These are phyloP conservation scores for Entelexis sorbosivorans DNA, from an alignment of 1,139 yeast species.

Conservation along the genomic window DNA sequence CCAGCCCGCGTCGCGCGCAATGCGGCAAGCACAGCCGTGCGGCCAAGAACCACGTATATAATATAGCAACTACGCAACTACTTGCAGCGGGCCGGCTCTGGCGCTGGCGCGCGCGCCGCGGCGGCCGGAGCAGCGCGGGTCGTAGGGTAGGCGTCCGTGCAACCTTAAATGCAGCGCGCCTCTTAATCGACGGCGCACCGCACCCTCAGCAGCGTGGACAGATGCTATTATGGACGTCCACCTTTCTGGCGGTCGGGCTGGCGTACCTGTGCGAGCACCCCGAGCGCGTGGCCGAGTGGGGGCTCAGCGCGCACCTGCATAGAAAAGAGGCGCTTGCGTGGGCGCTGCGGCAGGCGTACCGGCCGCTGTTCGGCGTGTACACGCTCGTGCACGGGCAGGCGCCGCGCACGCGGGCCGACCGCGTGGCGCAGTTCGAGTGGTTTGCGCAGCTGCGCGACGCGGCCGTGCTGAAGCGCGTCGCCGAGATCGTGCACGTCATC, in stretches of 20 bases:
- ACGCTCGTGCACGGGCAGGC: conserved; percentile 7
- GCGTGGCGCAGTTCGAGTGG: conserved; percentile 12
- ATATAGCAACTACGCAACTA: too few relatives aligned
- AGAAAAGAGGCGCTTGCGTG: background rate
- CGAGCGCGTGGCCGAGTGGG: conserved; percentile 7
- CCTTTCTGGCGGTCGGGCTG: background rate
- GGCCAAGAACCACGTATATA: too few relatives aligned
- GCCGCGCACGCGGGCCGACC: conserved; percentile 10
- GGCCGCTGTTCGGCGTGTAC: conserved; percentile 3
- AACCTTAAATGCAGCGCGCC: background rate
- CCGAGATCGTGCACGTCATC: conserved; percentile 1
- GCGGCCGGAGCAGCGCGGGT: background rate
- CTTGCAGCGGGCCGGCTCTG: too few relatives aligned
- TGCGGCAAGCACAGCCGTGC: too few relatives aligned
- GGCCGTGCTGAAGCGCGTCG: conserved; percentile 4
- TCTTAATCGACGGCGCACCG: background rate
- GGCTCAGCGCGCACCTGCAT: conserved; percentile 8
- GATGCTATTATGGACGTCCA: conserved; percentile 8
- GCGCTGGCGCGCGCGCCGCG: too few relatives aligned
- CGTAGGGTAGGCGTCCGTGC: background rate
- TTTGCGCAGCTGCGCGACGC: conserved; percentile 6
- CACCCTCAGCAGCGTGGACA: background rate
- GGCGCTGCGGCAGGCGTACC: conserved; percentile 4
- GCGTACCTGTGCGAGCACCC: conserved; percentile 12
- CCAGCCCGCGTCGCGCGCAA: too few relatives aligned